Base-by-base conservation (phyloP, 306 rosid species). In the Fragaria iinumae region DNA sequence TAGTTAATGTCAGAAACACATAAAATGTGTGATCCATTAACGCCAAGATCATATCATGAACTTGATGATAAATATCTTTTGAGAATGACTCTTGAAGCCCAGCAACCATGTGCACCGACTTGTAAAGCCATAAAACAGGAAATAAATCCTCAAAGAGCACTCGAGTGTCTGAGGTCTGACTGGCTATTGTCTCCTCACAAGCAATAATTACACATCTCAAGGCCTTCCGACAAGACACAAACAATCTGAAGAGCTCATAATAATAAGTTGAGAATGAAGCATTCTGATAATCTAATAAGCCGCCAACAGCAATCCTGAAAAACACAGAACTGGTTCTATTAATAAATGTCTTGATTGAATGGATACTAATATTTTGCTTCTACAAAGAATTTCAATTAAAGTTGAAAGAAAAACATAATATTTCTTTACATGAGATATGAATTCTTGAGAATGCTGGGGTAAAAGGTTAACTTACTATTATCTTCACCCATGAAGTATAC, bases 221-320 rank as follows among this genome's bases (percentile, higher is more conserved):
- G 77, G 93, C 87, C 90, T 84, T 92, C 76, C 96, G 91, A 81
- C 97, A 92, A 77, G 91, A 86, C 41, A 87, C 89, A 84, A 95
- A 86, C 82, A 95, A 81, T 84, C 86, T 86, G 82, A 92, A 79
- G 74, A 85, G 89, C 78, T 90, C 88, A 53, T 78, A 76, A 84
- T 71, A 76, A 57, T 78, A 55, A 69, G 77, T 81, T 39, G n/a
- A 80, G 81, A 71, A 71, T 45, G n/a, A 73, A 10, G 76, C 63
- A 69, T 69, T 81, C 81, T 79, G 72, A 71, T 64, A 76, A 79
- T 80, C 84, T 69, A 87, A 76, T 79, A 94, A 80, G 84, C 89
- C 48, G 45, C 60, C 83, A 67, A 95, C 85, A 81, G 92, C 76
- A 84, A 86, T 81, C 96, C 98, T 95, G 96, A 78, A 90, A 87